These are phyloP conservation scores for Podaxis sp. DNA, from an alignment of 768 basidiomycete genomes.

Conservation along the genomic window DNA sequence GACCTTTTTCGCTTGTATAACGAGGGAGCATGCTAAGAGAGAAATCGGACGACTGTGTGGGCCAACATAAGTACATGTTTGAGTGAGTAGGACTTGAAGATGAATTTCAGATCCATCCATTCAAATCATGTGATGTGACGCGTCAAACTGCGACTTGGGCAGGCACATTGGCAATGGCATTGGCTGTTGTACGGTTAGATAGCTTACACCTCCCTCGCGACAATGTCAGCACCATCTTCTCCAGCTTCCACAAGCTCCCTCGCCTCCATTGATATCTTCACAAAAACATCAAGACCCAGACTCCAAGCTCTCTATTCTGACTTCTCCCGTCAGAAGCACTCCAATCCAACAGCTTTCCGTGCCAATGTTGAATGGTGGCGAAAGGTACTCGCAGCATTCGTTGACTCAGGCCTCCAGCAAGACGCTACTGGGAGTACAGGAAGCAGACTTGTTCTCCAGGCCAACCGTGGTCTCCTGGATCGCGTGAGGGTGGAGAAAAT, in stretches of 20 bases:
- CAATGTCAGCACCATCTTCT: slow-evolving; percentile 14
- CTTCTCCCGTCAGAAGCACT: slow-evolving; percentile 75
- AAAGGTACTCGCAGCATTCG: slow-evolving; percentile 53
- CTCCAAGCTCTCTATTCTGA: slow-evolving; percentile 86
- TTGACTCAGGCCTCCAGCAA: slow-evolving; percentile 53
- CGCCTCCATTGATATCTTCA: slow-evolving; percentile 40
- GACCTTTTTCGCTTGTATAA: too few relatives aligned
- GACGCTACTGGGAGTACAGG: slow-evolving; percentile 12
- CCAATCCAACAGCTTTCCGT: slow-evolving; percentile 79
- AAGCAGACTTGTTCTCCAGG: slow-evolving; percentile 60
- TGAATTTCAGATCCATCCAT: neutral
- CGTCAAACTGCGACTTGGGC: neutral
- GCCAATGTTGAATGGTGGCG: slow-evolving; percentile 91
- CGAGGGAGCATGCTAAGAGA: too few relatives aligned
- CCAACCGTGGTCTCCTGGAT: slow-evolving; percentile 50
- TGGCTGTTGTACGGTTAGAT: neutral
- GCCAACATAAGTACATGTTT: too few relatives aligned
- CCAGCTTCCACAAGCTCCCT: neutral
- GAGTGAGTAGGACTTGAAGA: neutral
- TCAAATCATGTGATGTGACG: slow-evolving; percentile 13
- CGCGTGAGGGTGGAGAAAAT: slow-evolving; percentile 59
- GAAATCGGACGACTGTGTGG: too few relatives aligned
- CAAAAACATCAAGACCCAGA: slow-evolving; percentile 44
- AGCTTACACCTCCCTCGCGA: neutral
- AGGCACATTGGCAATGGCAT: neutral